phyloP scores from a whole-genome alignment of 2,329 filamentous ascomycete genomes.

The Talaromyces piceae region DNA sequence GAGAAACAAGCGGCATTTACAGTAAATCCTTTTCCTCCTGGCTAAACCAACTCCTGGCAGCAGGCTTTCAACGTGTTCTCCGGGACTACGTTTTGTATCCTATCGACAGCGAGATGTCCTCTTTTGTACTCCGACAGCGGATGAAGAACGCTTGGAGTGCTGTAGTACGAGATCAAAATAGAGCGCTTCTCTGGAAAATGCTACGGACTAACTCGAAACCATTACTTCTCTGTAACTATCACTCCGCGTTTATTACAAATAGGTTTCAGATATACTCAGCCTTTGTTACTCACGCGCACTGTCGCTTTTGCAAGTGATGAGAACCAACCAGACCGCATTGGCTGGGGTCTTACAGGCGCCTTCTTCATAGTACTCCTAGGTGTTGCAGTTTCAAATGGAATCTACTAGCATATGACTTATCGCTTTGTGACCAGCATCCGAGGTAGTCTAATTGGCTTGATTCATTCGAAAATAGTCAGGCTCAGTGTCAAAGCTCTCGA shows the following conservation, averaged over 20 bases:
- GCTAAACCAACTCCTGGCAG: conserved; percentile 41
- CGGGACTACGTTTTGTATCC: conserved; percentile 4
- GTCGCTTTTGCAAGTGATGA: conserved; percentile 14
- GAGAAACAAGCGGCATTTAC: conserved; percentile 43
- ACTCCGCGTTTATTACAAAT: conserved; percentile 17
- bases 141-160: conserved; percentile 4
- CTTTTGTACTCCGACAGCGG: neutral
- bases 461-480: conserved; percentile 40
- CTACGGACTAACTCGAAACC: conserved; percentile 5
- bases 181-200: conserved; percentile 8
- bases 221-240: conserved; percentile 2
- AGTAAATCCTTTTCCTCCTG: conserved; percentile 42
- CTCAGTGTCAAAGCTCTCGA: conserved; percentile 27
- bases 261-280: conserved; percentile 19
- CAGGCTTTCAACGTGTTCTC: conserved; percentile 26
- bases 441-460: conserved; percentile 39
- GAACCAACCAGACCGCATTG: conserved; percentile 22
- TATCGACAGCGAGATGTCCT: conserved; percentile 9
- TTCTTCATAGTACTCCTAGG: conserved; percentile 37
- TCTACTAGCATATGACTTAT: conserved; percentile 37
- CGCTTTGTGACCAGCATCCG: conserved; percentile 38
- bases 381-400: conserved; percentile 35
- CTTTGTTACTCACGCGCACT: conserved; percentile 20
- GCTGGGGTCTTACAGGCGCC: conserved; percentile 39
- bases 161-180: neutral